Evolutionary conservation across 2,329 filamentous ascomycete species (phyloP), one percentile per base, ranked within the genome.

Genomic region (Aspergillus fumigatiaffinis): DNA sequence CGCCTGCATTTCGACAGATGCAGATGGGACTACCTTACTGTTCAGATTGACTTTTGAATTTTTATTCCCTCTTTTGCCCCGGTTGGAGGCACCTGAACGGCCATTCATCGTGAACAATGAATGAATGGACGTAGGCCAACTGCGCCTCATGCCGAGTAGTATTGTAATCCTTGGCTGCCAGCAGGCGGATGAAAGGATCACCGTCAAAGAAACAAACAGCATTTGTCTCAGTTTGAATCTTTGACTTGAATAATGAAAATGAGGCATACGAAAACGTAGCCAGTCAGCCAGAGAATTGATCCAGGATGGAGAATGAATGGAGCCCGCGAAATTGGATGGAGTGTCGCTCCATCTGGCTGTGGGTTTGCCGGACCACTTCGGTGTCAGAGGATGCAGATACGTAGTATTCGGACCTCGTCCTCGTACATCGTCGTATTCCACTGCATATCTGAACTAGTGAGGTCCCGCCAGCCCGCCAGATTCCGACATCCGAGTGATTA

Each of bases 231-330:
- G 32, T 17, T 14, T 35, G 32, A 35, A 14, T 7, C 32, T 38
- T 17, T 38, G 32, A 5, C 41, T 21, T 44, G 41, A 44, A 44
- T 12, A 10, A 44, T 44, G 41, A 21, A 17, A 35, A 35, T 35
- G 32, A 17, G 32, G 32, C 14, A 17, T 35, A 7, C 32, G 5
- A 17, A 35, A 35, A 14, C 17, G 32, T 35, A 17, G 32, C 32
- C 50, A 41, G 26, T 29, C 20, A 25, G 38, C 41, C 14, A 42
- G 32, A 46, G 28, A n/a, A 41, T 41, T 29, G 50, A 51, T 53
- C 48, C 50, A 52, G 44, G 21, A 58, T 61, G 54, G 56, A 42
- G 52, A 42, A 35, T 56, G 53, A 55, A 60, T 61, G 55, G 59
- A 55, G 54, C 42, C 9, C 14, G 20, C 38, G 48, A 53, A 59